Conservation (phyloP, 1,284 basidiomycete genomes). For the Heliocybe sulcata region DNA sequence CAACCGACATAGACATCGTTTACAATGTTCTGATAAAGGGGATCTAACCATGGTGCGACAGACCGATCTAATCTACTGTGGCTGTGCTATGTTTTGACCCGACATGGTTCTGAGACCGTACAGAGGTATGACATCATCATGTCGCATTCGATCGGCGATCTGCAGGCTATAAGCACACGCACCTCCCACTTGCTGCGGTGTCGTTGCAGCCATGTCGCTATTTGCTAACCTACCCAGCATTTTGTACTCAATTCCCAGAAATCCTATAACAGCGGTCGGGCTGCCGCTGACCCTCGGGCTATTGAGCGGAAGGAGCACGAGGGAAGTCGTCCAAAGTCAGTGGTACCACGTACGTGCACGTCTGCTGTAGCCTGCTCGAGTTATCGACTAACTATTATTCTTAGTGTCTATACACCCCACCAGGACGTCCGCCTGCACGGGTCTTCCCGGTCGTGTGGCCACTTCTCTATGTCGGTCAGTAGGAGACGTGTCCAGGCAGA, state of each 20-base stretch:
- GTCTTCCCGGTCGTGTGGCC: conserved; percentile 61
- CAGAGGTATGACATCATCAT: too few species aligned
- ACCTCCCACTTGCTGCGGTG: too few species aligned
- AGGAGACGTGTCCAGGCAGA: not conserved
- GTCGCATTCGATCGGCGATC: too few species aligned
- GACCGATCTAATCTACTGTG: too few species aligned
- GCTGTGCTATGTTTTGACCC: too few species aligned
- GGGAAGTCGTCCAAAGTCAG: conserved; percentile 35
- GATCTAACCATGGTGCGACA: too few species aligned
- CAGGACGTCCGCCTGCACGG: conserved; percentile 38
- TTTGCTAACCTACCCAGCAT: conserved; percentile 31
- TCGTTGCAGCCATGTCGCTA: not conserved
- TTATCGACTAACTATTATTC: too few species aligned
- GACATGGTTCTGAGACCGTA: too few species aligned
- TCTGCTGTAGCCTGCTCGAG: not conserved
- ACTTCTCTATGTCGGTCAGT: conserved; percentile 35
- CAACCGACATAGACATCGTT: too few species aligned
- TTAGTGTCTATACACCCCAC: conserved; percentile 27
- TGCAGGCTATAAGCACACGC: too few species aligned
- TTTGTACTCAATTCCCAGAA: conserved; percentile 49
- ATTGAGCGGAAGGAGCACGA: conserved; percentile 42
- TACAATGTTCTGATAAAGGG: too few species aligned
- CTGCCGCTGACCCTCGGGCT: conserved; percentile 54
- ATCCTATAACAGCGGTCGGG: conserved; percentile 53
- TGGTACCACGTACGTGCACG: conserved; percentile 50